Evolutionary conservation across 306 rosid genomes (phyloP), one percentile per base, ranked within the genome.

Genomic region (Castanea mollissima): DNA sequence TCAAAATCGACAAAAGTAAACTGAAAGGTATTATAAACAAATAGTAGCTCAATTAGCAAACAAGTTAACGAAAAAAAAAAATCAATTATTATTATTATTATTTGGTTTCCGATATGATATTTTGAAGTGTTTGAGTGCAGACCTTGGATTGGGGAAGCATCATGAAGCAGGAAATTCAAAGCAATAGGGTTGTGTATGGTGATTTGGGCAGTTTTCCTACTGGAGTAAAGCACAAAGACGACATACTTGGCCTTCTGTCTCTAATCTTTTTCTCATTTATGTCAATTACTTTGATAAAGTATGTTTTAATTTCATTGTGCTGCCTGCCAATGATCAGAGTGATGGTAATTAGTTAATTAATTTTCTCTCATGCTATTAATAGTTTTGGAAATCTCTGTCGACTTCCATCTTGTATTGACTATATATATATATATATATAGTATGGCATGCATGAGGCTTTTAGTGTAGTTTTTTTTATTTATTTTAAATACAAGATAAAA

Each of bases 171-270:
- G 78, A 83, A 13, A 60, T 79, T 51, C 83, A 83, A 41, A 79
- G 86, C 59, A 62, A 79, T 25, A 65, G 86, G 5, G 27, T 83
- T 32, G 81, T 75, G 13, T 83, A 83, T 38, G 86, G 83, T 0
- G 81, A 83, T 69, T 60, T 79, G 11, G 80, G 83, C 4, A 83
- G 59, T 4, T 83, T 79, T 20, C 55, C 83, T 0, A 23, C 55
- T 5, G 86, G 83, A 5, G 71, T 79, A 5, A 63, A 75, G 27
- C n/a, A 70, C 57, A 32, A 79, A 8, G 80, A 83, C 2, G 83
- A 83, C 11, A 65, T 83, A 4, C 51, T 79, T 46, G 84, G 83
- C 2, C 81, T 62, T 14, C 27, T 79, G 0, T 76, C 78, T 7
- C 58, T 83, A 41, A 64, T 83, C 38, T 8, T 83, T 20, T 83